phyloP scores from a whole-genome alignment of 2,329 filamentous ascomycete species.

The Fusarium sp. region DNA sequence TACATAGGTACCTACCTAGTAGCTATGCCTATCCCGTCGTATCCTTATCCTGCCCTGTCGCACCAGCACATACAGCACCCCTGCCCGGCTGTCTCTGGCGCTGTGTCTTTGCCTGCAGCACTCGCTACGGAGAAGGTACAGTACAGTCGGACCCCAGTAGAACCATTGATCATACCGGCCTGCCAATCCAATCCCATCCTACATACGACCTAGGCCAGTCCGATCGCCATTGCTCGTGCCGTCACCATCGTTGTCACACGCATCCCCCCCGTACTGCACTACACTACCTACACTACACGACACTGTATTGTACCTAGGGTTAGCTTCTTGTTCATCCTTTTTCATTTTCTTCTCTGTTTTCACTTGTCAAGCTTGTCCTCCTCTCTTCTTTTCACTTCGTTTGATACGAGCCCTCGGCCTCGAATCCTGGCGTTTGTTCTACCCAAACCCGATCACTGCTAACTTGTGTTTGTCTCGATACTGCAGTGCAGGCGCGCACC shows the following conservation, averaged over 20 bases:
- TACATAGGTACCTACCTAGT: no score
- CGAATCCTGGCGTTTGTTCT: constrained; percentile 20
- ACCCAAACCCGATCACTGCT: constrained; percentile 22
- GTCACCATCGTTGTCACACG: constrained; percentile 41
- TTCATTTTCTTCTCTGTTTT: constrained; percentile 9
- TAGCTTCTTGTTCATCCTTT: constrained; percentile 27
- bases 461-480: constrained; percentile 41
- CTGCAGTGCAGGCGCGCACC: constrained; percentile 40
- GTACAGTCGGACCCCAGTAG: constrained; percentile 1
- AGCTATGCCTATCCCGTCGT: constrained; percentile 32
- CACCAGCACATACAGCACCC: constrained; percentile 28
- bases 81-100: constrained; percentile 8
- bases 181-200: constrained; percentile 15
- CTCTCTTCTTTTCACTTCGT: constrained; percentile 6
- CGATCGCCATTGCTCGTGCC: constrained; percentile 40
- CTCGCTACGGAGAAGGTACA: constrained; percentile 14
- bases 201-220: constrained; percentile 5
- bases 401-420: constrained; percentile 17
- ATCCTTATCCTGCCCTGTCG: constrained; percentile 35
- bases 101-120: constrained; percentile 13
- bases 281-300: not conserved
- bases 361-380: constrained; percentile 24
- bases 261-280: constrained; percentile 21
- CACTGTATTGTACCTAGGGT: not conserved
- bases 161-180: constrained; percentile 33